Base-by-base conservation (phyloP, 768 basidiomycete genomes). In the Lentinula guzmanii region DNA sequence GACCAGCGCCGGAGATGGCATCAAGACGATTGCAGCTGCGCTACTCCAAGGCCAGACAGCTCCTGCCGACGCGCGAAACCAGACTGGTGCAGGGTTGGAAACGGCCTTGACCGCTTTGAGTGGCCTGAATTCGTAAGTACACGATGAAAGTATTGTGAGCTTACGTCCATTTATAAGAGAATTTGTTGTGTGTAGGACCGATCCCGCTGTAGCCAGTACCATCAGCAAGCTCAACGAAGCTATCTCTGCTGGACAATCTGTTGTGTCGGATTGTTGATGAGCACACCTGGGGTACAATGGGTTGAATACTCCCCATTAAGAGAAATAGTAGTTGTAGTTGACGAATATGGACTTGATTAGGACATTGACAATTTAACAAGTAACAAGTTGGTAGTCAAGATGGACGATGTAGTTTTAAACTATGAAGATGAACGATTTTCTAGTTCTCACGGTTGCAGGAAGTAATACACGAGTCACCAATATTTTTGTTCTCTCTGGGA, bases 11-110 rank as follows among this genome's bases (percentile, higher is more conserved):
- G 31, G 39, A 2, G 57, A 58, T 52, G 62, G 62, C 5, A 62
- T 62, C 51, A 62, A 62, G 51, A 59, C 56, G 6, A 62, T 62
- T 18, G 62, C 62, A 16, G 18, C 11, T 31, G 43, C 62, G 39
- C 57, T 62, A 6, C 8, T 62, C n/a, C n/a, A 24, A 15, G 62
- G 62, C 5, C 41, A 50, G 35, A 39, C 45, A 7, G 62, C 62
- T 5, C 62, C 62, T 15, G 62, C 62, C 13, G 56, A 37, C 18
- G 62, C 57, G 16, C 55, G 62, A 9, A 28, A 58, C 48, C 62
- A 62, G 34, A 50, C 51, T 1, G 48, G 16, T 4, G 21, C 48
- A 10, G 57, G 62, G 7, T 21, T 62, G 9, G 11, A 28, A 8
- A 10, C 46, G 16, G 62, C 62, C 3, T 24, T 31, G 46, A 62